Evolutionary conservation across 139 green algal species (phyloP).

Genomic region (Pleodorina starrii): DNA sequence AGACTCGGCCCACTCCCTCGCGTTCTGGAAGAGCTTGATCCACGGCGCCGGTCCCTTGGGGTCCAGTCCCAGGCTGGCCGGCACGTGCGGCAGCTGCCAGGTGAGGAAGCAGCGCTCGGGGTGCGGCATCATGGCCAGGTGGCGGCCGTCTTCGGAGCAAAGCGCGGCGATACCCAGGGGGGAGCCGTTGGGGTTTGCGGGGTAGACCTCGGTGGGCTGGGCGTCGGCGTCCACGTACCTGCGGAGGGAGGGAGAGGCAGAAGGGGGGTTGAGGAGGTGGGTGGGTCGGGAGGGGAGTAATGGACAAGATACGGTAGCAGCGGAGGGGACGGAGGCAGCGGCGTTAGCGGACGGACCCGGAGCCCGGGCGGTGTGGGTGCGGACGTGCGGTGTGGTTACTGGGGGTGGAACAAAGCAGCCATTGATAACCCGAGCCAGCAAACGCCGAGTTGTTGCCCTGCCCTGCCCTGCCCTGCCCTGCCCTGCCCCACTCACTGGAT

Average conservation of each 20-base stretch:
- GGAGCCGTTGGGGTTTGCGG: conserved; percentile 98
- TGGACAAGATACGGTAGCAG: too few species aligned
- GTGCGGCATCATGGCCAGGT: conserved; percentile 99
- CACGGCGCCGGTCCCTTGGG: conserved; percentile 89
- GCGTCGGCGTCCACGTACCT: conserved; percentile 86
- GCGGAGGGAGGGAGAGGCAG: background rate
- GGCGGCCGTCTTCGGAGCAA: conserved; percentile 91
- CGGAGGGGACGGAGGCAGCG: too few species aligned
- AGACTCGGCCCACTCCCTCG: conserved; percentile 80
- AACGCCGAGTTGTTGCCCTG: too few species aligned
- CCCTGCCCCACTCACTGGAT: conserved; percentile 91
- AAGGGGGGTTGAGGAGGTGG: too few species aligned
- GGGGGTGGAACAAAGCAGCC: too few species aligned
- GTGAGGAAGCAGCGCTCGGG: conserved; percentile 96
- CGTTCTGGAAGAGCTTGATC: conserved; percentile 99
- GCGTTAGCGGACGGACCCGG: too few species aligned
- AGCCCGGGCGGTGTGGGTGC: too few species aligned
- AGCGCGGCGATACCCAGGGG: conserved; percentile 95
- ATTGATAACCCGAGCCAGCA: too few species aligned
- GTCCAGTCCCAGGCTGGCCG: conserved; percentile 68
- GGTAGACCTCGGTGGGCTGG: conserved; percentile 90
- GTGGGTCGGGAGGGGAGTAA: too few species aligned
- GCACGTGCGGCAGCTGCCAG: conserved; percentile 93
- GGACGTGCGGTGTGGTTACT: too few species aligned
- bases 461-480: too few species aligned